Percentiles rank a stretch among this genome's conserved stretches.
phyloP scores from a whole-genome alignment of 2,329 filamentous ascomycete species.

The Sarocladium kiliense region DNA sequence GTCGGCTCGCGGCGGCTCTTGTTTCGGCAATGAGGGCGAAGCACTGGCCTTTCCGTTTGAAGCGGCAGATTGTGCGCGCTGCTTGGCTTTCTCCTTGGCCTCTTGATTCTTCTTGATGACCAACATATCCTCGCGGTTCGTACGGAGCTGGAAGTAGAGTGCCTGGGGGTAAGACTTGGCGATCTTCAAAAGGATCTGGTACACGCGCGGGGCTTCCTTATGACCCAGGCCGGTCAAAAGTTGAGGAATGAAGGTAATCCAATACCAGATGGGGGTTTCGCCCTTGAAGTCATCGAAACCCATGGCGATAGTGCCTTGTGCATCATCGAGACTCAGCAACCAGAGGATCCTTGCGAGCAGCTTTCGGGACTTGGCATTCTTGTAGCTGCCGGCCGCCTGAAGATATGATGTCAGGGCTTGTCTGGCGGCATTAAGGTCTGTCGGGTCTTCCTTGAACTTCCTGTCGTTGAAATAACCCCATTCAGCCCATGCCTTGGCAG shows the following conservation, averaged over 20 bases:
- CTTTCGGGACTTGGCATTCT: conserved; percentile 94
- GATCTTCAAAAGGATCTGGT: conserved; percentile 84
- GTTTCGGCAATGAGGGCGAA: conserved; percentile 38
- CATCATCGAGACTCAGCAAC: conserved; percentile 89
- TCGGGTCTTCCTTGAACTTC: conserved; percentile 86
- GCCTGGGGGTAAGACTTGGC: conserved; percentile 95
- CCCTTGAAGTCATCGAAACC: conserved; percentile 97
- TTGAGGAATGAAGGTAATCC: conserved; percentile 98
- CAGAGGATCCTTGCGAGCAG: conserved; percentile 89
- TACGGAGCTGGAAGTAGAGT: conserved; percentile 91
- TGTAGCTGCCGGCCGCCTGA: conserved; percentile 93
- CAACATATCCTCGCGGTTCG: conserved; percentile 88
- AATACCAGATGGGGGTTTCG: conserved; percentile 97
- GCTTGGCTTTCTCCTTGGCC: conserved; percentile 59
- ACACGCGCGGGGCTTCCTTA: conserved; percentile 83
- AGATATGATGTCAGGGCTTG: conserved; percentile 95
- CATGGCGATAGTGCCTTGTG: conserved; percentile 73
- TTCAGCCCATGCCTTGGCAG: conserved; percentile 97
- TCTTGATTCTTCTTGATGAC: conserved; percentile 87
- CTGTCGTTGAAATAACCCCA: conserved; percentile 98
- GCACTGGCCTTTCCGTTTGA: conserved; percentile 39
- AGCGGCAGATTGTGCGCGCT: conserved; percentile 40
- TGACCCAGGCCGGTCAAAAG: conserved; percentile 86
- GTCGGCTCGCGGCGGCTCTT: conserved; percentile 29
- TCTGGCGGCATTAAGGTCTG: conserved; percentile 75